phyloP scores from a whole-genome alignment of 257 asterid genomes.

The Salvia hispanica region DNA sequence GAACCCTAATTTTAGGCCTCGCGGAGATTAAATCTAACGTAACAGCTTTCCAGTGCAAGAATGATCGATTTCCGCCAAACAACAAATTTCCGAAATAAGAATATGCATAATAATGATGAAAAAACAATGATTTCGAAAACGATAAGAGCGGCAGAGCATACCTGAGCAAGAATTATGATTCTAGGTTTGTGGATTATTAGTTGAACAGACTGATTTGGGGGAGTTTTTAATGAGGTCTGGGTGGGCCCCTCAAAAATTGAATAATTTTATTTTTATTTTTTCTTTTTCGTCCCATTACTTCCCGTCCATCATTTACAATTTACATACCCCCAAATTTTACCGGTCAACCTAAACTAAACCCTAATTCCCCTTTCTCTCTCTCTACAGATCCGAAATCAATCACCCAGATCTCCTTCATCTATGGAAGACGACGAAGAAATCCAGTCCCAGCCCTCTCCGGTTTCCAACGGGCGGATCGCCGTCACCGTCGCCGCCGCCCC shows the following conservation, averaged over 20 bases:
- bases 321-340: constrained; percentile 23
- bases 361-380: constrained; percentile 28
- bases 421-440: constrained; percentile 82
- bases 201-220: not conserved
- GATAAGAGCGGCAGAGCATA: not conserved
- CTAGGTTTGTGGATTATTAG: not conserved
- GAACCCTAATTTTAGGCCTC: constrained; percentile 5
- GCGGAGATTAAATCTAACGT: constrained; percentile 6
- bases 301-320: constrained; percentile 15
- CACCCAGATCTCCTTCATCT: constrained; percentile 23
- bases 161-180: constrained; percentile 11
- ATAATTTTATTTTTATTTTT: no score
- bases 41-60: not conserved
- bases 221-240: constrained; percentile 10
- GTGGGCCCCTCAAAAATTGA: not conserved
- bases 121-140: not conserved
- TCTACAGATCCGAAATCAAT: constrained; percentile 18
- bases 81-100: not conserved
- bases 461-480: constrained; percentile 63
- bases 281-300: not conserved
- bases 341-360: constrained; percentile 36
- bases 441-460: constrained; percentile 47
- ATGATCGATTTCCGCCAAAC: constrained; percentile 9
- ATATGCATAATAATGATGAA: not conserved
- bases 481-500: constrained; percentile 74